Conservation (phyloP, 1,139 yeast genomes). For the Yamadazyma spencermartinsiae region DNA sequence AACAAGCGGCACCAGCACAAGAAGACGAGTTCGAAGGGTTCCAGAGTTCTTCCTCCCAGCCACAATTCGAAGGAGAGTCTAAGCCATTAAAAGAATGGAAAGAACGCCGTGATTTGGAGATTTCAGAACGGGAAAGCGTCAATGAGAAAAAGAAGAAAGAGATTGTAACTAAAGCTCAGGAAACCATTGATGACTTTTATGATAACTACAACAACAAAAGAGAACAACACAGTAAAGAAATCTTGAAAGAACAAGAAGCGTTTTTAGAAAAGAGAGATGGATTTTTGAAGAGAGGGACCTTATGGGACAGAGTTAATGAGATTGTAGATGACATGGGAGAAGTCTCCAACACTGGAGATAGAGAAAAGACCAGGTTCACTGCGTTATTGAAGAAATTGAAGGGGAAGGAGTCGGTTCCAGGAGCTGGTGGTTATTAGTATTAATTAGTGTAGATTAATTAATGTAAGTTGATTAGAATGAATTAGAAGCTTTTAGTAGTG, state of each 20-base stretch:
- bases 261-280: conserved; percentile 78
- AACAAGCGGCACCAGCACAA: conserved; percentile 22
- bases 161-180: conserved; percentile 75
- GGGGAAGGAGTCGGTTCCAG: conserved; percentile 74
- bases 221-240: conserved; percentile 66
- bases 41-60: conserved; percentile 13
- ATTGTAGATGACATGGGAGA: conserved; percentile 47
- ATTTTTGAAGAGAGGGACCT: conserved; percentile 72
- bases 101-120: conserved; percentile 78
- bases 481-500: too few relatives aligned
- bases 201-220: conserved; percentile 88
- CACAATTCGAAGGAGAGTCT: conserved; percentile 43
- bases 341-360: conserved; percentile 41
- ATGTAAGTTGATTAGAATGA: too few relatives aligned
- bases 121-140: conserved; percentile 76
- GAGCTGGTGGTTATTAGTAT: conserved; percentile 41
- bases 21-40: conserved; percentile 31
- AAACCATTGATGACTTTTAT: conserved; percentile 89
- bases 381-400: conserved; percentile 63
- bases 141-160: conserved; percentile 67
- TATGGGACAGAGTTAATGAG: conserved; percentile 83
- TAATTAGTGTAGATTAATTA: not conserved
- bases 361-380: conserved; percentile 74
- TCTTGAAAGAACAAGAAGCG: conserved; percentile 66
- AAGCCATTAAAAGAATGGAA: conserved; percentile 76